These are phyloP conservation scores for Tylopilus subfusipes DNA, from an alignment of 768 basidiomycete species.

Conservation along the genomic window DNA sequence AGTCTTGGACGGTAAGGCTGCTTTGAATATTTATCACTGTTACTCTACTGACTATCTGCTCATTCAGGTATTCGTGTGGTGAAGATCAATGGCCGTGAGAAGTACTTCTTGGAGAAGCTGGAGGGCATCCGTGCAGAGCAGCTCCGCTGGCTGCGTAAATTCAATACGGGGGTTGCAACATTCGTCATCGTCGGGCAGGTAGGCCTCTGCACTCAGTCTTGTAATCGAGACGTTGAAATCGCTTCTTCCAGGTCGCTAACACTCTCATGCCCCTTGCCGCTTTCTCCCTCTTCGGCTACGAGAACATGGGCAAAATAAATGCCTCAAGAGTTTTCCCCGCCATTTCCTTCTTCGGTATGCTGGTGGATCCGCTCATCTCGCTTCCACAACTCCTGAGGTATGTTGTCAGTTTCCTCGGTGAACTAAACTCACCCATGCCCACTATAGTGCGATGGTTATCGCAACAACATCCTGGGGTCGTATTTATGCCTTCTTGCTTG, in stretches of 20 bases:
- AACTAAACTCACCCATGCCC: neutral
- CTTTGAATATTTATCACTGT: neutral
- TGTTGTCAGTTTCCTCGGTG: neutral
- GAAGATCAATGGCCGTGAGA: slow-evolving; percentile 29
- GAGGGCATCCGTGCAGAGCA: slow-evolving; percentile 24
- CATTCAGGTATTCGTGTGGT: slow-evolving; percentile 24
- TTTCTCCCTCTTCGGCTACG: slow-evolving; percentile 28
- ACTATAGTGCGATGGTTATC: slow-evolving; percentile 21
- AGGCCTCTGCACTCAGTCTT: neutral
- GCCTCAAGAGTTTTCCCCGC: slow-evolving; percentile 27
- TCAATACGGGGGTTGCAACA: slow-evolving; percentile 21
- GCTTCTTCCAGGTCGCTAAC: slow-evolving; percentile 18
- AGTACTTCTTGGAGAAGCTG: slow-evolving; percentile 21
- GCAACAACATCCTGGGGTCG: slow-evolving; percentile 28
- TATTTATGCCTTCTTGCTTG: slow-evolving; percentile 27
- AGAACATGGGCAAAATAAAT: slow-evolving; percentile 23
- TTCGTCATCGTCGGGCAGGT: slow-evolving; percentile 29
- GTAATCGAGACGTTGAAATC: slow-evolving; percentile 1
- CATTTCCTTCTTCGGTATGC: slow-evolving; percentile 31
- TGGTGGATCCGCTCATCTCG: slow-evolving; percentile 29
- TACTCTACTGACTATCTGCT: neutral
- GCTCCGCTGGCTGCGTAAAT: slow-evolving; percentile 24
- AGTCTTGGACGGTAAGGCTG: slow-evolving; percentile 22
- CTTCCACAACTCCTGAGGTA: slow-evolving; percentile 31
- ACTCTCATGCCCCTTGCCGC: slow-evolving; percentile 32